phyloP scores from a whole-genome alignment of 2,329 filamentous ascomycete species.

The Thyridium curvatum region DNA sequence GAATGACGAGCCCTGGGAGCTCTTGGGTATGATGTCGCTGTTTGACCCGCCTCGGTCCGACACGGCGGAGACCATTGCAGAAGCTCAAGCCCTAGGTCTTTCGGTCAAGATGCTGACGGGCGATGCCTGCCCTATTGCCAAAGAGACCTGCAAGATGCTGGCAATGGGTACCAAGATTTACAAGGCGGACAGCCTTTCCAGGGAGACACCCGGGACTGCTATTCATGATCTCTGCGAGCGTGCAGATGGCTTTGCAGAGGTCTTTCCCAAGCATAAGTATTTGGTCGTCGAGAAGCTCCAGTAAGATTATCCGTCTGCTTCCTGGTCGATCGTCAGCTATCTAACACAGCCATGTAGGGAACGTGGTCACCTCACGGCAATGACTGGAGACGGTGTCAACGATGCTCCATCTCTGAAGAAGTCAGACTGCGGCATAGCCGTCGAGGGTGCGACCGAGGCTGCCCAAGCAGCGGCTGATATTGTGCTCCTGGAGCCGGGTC shows the following conservation, averaged over 20 bases:
- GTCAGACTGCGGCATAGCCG: slow-evolving; percentile 61
- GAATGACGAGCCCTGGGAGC: slow-evolving; percentile 68
- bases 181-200: slow-evolving; percentile 72
- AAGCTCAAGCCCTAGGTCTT: slow-evolving; percentile 70
- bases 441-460: slow-evolving; percentile 48
- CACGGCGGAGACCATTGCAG: slow-evolving; percentile 71
- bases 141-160: slow-evolving; percentile 79
- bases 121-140: slow-evolving; percentile 73
- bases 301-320: too few relatives aligned
- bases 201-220: slow-evolving; percentile 65
- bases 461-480: slow-evolving; percentile 68
- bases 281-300: slow-evolving; percentile 71
- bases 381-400: slow-evolving; percentile 74
- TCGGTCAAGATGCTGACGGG: slow-evolving; percentile 78
- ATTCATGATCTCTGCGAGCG: slow-evolving; percentile 73
- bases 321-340: too few relatives aligned
- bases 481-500: slow-evolving; percentile 66
- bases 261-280: slow-evolving; percentile 72
- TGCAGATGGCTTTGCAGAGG: slow-evolving; percentile 67
- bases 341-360: slow-evolving; percentile 3
- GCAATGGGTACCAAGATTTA: slow-evolving; percentile 75
- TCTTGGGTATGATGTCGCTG: slow-evolving; percentile 73
- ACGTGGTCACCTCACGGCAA: slow-evolving; percentile 65
- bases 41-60: slow-evolving; percentile 76
- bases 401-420: slow-evolving; percentile 70